Conservation (phyloP, 129 eudicot genomes). For the Logfia minima region DNA sequence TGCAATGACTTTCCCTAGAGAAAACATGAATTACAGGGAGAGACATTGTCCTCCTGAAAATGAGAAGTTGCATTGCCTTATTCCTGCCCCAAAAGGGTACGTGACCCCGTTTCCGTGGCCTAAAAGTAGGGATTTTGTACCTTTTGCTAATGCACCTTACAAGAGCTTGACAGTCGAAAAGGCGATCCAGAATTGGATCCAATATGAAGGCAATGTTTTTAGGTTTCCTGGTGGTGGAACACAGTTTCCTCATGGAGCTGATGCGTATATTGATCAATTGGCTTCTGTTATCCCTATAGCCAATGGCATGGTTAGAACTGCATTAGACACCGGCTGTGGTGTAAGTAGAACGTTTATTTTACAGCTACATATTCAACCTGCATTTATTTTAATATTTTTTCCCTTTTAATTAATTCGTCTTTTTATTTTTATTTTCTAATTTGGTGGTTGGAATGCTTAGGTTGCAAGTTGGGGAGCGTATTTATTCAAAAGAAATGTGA, state of each 20-base stretch:
- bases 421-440: not conserved
- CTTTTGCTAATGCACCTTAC: slow-evolving; percentile 68
- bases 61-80: slow-evolving; percentile 58
- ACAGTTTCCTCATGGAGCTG: slow-evolving; percentile 78
- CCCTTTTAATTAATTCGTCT: not conserved
- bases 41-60: slow-evolving; percentile 63
- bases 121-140: slow-evolving; percentile 66
- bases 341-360: slow-evolving; percentile 34
- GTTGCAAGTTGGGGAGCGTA: slow-evolving; percentile 66
- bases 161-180: slow-evolving; percentile 71
- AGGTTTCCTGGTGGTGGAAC: slow-evolving; percentile 82
- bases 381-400: not conserved
- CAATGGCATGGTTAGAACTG: slow-evolving; percentile 64
- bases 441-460: slow-evolving; percentile 22
- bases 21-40: slow-evolving; percentile 63
- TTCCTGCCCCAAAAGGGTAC: slow-evolving; percentile 74
- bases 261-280: slow-evolving; percentile 63
- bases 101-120: slow-evolving; percentile 78
- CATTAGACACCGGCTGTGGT: slow-evolving; percentile 75
- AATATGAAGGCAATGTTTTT: slow-evolving; percentile 64
- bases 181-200: slow-evolving; percentile 77
- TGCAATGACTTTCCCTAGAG: slow-evolving; percentile 74
- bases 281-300: slow-evolving; percentile 64
- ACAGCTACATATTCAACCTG: not conserved
- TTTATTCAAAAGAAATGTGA: slow-evolving; percentile 46